Base-by-base conservation (phyloP, 1,139 yeast genomes). In the Wickerhamomyces sp. region DNA sequence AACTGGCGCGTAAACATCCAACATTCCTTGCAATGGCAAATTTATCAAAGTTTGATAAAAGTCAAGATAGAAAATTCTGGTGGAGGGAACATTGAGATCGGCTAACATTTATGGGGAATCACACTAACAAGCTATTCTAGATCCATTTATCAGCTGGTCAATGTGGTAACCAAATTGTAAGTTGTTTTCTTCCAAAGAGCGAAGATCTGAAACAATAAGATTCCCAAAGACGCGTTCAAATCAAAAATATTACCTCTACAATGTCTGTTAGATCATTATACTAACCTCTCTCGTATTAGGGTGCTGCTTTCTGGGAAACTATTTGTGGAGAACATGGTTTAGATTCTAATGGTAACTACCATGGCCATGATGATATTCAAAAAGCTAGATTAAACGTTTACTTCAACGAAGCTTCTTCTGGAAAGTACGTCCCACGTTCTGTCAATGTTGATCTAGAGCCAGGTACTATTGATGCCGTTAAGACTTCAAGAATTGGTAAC, bases 351-450 rank as follows among this genome's bases (percentile, higher is more conserved):
- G 99, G 99, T 53, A 80, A 74, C 65, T 84, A 81, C 65, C 82
- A 79, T 48, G 90, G 91, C 15, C 68, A 69, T 31, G 78, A 81
- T 50, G 89, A 82, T 49, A 69, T 84, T 56, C 90, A 84, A 69
- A 83, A 81, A 63, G 96, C 89, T 66, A 98, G 97, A 34, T 89
- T 93, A 65, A 84, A 95, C 45, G 94, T 98, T 37, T 93, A 93
- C 64, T 93, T 93, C 73, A 81, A 91, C 59, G 99, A 93, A 73
- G 93, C 99, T 38, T 94, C 98, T 40, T 74, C 87, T 40, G 99
- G 99, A 50, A 93, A 93, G 71, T 93, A 88, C 69, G 98, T 93
- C 56, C 99, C 99, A 59, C 87, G 99, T 70, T 95, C 98, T n/a
- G 81, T 93, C 53, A 93, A 91, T 68, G 97, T 91, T 45, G 99